Evolutionary conservation across 2,329 filamentous ascomycete species (phyloP).

Genomic region (Aplosporella prunicola): DNA sequence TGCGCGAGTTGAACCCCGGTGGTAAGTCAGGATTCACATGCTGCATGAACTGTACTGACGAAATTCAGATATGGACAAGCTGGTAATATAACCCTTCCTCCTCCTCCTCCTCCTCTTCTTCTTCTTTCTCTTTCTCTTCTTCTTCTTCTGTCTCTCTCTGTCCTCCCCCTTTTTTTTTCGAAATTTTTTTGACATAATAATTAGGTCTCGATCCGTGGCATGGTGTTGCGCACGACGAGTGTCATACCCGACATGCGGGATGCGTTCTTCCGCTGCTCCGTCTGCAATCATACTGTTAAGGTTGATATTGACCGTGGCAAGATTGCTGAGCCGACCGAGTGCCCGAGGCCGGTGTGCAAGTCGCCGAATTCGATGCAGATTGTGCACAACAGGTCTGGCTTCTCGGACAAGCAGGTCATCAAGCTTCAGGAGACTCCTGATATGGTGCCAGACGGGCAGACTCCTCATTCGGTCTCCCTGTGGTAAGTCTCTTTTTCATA

Average conservation of each 20-base stretch:
- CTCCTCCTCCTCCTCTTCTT: too few species aligned
- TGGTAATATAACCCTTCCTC: too few species aligned
- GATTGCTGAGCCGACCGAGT: slow-evolving; percentile 88
- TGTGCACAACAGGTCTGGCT: slow-evolving; percentile 87
- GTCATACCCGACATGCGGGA: slow-evolving; percentile 99
- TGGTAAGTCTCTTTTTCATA: too few species aligned
- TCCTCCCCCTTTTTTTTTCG: too few species aligned
- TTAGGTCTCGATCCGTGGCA: slow-evolving; percentile 88
- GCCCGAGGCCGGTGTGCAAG: slow-evolving; percentile 70
- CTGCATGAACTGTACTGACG: slow-evolving; percentile 14
- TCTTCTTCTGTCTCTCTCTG: too few species aligned
- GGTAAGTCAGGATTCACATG: slow-evolving; percentile 38
- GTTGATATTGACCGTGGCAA: slow-evolving; percentile 92
- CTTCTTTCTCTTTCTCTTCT: too few species aligned
- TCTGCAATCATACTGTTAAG: slow-evolving; percentile 83
- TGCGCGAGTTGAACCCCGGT: slow-evolving; percentile 87
- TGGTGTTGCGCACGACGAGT: slow-evolving; percentile 90
- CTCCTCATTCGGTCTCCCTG: slow-evolving; percentile 90
- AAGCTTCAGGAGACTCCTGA: slow-evolving; percentile 97
- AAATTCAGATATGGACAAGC: slow-evolving; percentile 74
- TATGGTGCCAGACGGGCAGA: slow-evolving; percentile 88
- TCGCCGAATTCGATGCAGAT: slow-evolving; percentile 97
- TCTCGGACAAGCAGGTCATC: slow-evolving; percentile 97
- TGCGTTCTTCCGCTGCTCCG: slow-evolving; percentile 91
- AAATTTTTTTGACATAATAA: too few species aligned